phyloP scores from a whole-genome alignment of 78 protist genomes.

The Dictyostelium discoideum region DNA sequence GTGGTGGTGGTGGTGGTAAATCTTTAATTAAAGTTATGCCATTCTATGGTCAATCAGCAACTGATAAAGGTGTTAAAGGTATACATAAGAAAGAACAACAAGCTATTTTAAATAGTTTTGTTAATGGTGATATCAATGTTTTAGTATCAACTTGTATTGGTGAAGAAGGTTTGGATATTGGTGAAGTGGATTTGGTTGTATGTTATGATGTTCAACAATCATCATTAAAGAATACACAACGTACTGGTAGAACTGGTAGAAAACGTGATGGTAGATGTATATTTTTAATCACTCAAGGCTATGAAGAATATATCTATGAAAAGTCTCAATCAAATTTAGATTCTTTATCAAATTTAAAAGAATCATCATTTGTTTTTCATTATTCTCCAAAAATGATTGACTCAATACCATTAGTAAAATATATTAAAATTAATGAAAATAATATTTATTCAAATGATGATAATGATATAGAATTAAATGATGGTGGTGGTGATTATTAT shows the following conservation, averaged over 20 bases:
- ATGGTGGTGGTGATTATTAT: background rate
- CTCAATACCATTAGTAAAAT: background rate
- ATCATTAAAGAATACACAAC: slow-evolving; percentile 90
- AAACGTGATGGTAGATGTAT: slow-evolving; percentile 84
- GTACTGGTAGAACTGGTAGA: slow-evolving; percentile 98
- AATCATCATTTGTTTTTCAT: background rate
- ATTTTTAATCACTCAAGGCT: slow-evolving; percentile 47
- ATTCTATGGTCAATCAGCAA: slow-evolving; percentile 48
- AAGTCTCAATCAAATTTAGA: background rate
- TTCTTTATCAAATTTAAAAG: background rate
- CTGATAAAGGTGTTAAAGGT: slow-evolving; percentile 34
- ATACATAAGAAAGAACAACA: slow-evolving; percentile 60
- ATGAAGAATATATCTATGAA: slow-evolving; percentile 55
- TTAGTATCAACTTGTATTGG: slow-evolving; percentile 97
- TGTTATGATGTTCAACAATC: slow-evolving; percentile 90
- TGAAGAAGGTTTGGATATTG: slow-evolving; percentile 93
- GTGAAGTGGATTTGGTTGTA: slow-evolving; percentile 96
- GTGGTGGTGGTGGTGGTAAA: background rate
- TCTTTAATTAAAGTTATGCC: slow-evolving; percentile 34
- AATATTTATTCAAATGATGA: background rate
- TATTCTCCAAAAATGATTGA: background rate
- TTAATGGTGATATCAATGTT: slow-evolving; percentile 87
- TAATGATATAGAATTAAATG: too few relatives aligned
- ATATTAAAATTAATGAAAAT: background rate
- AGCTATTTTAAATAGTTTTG: slow-evolving; percentile 72